Evolutionary conservation across 2,329 filamentous ascomycete genomes (phyloP).

Genomic region (Septoria petroselini): DNA sequence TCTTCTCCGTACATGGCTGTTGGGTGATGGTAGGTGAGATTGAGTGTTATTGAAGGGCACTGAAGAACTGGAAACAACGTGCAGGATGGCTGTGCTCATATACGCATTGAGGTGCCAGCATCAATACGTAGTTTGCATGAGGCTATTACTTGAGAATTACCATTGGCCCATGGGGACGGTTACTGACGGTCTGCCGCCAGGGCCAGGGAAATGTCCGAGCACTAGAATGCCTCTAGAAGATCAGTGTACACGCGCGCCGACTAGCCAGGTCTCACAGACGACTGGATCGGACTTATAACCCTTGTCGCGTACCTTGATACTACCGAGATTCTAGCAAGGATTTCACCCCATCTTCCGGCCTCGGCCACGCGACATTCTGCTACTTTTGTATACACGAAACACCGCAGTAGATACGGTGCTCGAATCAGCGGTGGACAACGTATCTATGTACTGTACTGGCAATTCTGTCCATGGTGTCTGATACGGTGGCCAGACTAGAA

Average conservation of each 20-base stretch:
- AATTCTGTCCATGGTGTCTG: not conserved
- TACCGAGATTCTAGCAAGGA: constrained; percentile 8
- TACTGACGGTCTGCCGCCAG: constrained; percentile 11
- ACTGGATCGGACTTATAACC: constrained; percentile 3
- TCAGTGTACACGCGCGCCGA: constrained; percentile 7
- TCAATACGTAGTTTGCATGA: constrained; percentile 1
- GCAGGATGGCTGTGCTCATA: constrained; percentile 14
- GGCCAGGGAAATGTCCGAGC: not conserved
- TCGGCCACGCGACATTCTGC: not conserved
- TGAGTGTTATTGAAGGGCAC: constrained; percentile 12
- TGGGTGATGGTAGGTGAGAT: not conserved
- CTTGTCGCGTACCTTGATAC: constrained; percentile 1
- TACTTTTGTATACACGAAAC: constrained; percentile 2
- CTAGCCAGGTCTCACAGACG: constrained; percentile 10
- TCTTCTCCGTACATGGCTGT: constrained; percentile 16
- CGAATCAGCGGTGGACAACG: not conserved
- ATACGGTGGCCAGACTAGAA: constrained; percentile 1
- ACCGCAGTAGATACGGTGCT: constrained; percentile 9
- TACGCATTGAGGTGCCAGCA: constrained; percentile 2
- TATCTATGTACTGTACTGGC: not conserved
- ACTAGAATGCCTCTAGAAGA: constrained; percentile 10
- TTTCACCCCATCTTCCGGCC: not conserved
- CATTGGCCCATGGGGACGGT: constrained; percentile 20
- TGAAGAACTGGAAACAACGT: constrained; percentile 8
- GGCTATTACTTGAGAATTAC: constrained; percentile 22